These are phyloP conservation scores for Fusarium pseudonygamai DNA, from an alignment of 2,329 filamentous ascomycete genomes.

Conservation along the genomic window DNA sequence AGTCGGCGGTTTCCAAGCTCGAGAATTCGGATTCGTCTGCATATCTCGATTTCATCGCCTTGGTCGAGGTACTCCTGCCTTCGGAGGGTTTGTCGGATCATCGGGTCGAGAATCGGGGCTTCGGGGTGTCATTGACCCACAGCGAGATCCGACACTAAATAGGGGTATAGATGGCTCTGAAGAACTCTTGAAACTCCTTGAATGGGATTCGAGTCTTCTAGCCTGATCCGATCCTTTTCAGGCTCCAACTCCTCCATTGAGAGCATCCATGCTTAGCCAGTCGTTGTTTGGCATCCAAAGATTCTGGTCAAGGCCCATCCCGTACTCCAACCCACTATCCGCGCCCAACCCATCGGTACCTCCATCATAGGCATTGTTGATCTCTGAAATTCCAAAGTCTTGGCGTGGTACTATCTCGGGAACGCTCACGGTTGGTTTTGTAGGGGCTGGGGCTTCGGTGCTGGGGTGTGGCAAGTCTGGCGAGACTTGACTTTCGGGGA, in stretches of 20 bases:
- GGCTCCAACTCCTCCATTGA: conserved; percentile 46
- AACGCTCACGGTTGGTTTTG: conserved; percentile 27
- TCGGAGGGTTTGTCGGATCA: background rate
- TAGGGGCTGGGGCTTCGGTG: conserved; percentile 24
- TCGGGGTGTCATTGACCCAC: background rate
- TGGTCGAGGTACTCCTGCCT: background rate
- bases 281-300: conserved; percentile 49
- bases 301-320: conserved; percentile 54
- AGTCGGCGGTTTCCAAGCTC: background rate
- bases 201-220: background rate
- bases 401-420: conserved; percentile 34
- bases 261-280: conserved; percentile 47
- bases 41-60: too few relatives aligned
- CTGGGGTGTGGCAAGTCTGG: conserved; percentile 36
- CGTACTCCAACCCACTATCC: conserved; percentile 54
- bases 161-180: conserved; percentile 16
- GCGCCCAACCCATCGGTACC: conserved; percentile 58
- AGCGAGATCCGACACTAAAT: background rate
- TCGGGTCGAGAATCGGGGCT: background rate
- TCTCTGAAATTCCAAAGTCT: conserved; percentile 51
- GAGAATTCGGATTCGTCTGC: background rate
- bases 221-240: conserved; percentile 15
- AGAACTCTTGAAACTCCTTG: background rate
- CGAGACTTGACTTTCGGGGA: conserved; percentile 43
- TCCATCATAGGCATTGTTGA: conserved; percentile 62